Evolutionary conservation across 768 basidiomycete genomes (phyloP), one percentile per base, ranked within the genome.

Genomic region (Suillus decipiens): DNA sequence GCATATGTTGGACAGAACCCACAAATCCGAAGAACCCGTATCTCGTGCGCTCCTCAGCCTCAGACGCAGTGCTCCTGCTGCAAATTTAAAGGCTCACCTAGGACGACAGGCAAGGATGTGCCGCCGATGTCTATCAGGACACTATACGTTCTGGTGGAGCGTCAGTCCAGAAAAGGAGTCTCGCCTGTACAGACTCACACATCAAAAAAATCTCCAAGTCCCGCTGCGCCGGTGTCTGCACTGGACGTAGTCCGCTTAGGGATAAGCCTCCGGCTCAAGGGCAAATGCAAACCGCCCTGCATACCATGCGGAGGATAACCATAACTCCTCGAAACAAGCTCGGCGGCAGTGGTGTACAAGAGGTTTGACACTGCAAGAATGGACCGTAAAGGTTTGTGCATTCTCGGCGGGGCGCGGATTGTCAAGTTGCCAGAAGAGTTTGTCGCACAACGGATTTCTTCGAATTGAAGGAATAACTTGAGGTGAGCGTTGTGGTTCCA

Each of bases 1-100:
- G 70, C 88, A 92, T 0, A 80, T 75, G 57, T 86, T 81, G 0
- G 89, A 89, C 33, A 87, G 73, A 11, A 89, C 81, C 91, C 91
- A 93, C 6, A 92, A 71, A 69, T 93, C 90, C 5, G 90, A 86
- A 2, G 90, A 92, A 50, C 90, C 90, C 2, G 89, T 90, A 66
- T 92, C 90, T 89, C 60, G 6, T 50, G n/a, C 17, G 61, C 33
- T 31, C 43, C 33, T 37, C 31, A 37, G 24, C n/a, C 45, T 41
- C 10, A 22, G 45, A 59, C 19, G 31, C 8, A 51, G 5, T 28
- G 37, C 5, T 28, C 17, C 7, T 11, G 33, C 19, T 19, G 17
- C 11, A 28, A 3, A 12, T 12, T 6, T 28, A 1, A 17, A 24
- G 5, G 66, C 79, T 61, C 64, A 89, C 89, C 89, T 14, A 92